Evolutionary conservation across 192 early-diverging fungal species (phyloP).

Genomic region (Entomortierella chlamydospora): DNA sequence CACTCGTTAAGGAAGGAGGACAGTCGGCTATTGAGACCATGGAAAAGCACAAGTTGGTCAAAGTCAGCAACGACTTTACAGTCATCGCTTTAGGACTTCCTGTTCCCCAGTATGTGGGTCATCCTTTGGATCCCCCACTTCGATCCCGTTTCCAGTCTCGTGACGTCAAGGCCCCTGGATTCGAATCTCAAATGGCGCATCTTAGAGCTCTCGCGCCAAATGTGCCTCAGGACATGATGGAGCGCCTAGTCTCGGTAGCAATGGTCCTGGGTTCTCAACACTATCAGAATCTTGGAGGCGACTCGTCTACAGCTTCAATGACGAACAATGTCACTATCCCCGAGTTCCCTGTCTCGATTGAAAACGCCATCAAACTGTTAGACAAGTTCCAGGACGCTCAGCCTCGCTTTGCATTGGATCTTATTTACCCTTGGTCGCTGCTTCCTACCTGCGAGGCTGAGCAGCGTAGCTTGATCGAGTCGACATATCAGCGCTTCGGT

Average conservation of each 20-base stretch:
- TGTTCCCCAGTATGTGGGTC: slow-evolving; percentile 73
- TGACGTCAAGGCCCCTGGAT: slow-evolving; percentile 68
- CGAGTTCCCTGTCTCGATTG: slow-evolving; percentile 69
- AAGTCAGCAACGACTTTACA: slow-evolving; percentile 72
- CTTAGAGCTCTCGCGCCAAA: slow-evolving; percentile 58
- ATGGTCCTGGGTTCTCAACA: slow-evolving; percentile 62
- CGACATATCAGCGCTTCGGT: slow-evolving; percentile 69
- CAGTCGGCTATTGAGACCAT: slow-evolving; percentile 56
- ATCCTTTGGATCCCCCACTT: slow-evolving; percentile 83
- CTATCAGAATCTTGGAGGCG: slow-evolving; percentile 49
- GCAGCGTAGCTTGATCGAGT: slow-evolving; percentile 68
- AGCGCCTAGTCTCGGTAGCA: slow-evolving; percentile 66
- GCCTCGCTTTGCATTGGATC: slow-evolving; percentile 66
- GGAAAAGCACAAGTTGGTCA: slow-evolving; percentile 71
- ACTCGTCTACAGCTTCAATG: slow-evolving; percentile 42
- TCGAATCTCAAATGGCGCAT: slow-evolving; percentile 63
- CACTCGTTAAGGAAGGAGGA: slow-evolving; percentile 62
- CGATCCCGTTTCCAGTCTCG: slow-evolving; percentile 83
- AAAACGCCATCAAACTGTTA: slow-evolving; percentile 58
- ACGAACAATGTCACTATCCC: slow-evolving; percentile 61
- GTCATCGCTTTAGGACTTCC: slow-evolving; percentile 85
- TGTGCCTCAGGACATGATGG: slow-evolving; percentile 57
- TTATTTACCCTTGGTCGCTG: slow-evolving; percentile 70
- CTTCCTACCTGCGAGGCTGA: slow-evolving; percentile 68
- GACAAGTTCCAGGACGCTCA: slow-evolving; percentile 57